phyloP scores from a whole-genome alignment of 257 asterid species.

The Solanum clarkiae region DNA sequence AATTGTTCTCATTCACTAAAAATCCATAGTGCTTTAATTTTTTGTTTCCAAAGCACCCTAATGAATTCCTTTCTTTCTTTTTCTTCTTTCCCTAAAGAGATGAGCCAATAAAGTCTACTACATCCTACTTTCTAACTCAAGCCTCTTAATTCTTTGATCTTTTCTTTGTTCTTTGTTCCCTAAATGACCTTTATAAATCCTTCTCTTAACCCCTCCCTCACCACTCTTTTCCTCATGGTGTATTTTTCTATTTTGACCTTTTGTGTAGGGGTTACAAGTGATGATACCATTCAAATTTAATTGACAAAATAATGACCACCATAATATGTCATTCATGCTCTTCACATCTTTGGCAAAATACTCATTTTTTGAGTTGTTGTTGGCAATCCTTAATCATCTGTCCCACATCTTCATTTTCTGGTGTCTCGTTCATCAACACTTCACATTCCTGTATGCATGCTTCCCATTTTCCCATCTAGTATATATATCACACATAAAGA shows the following conservation, averaged over 20 bases:
- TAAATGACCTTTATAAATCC: neutral
- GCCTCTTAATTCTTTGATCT: neutral
- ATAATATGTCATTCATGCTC: neutral
- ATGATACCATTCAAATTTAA: neutral
- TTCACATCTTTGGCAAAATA: slow-evolving; percentile 3
- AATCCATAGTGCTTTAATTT: neutral
- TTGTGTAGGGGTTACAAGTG: neutral
- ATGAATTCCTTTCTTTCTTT: neutral
- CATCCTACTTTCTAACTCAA: neutral
- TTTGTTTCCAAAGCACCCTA: neutral
- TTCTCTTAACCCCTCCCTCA: neutral
- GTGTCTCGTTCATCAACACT: slow-evolving; percentile 28
- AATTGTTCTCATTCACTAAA: neutral
- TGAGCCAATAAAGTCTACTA: neutral
- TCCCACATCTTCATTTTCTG: slow-evolving; percentile 39
- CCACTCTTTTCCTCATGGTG: neutral
- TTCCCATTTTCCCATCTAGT: slow-evolving; percentile 53
- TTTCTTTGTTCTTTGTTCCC: neutral
- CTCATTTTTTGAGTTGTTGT: slow-evolving; percentile 11
- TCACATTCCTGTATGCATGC: slow-evolving; percentile 60
- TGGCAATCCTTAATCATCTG: slow-evolving; percentile 37
- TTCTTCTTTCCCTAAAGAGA: neutral
- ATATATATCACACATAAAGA: neutral
- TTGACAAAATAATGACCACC: neutral
- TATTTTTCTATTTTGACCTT: neutral